Evolutionary conservation across 805 yeast species (phyloP).

Genomic region (Candida montana): DNA sequence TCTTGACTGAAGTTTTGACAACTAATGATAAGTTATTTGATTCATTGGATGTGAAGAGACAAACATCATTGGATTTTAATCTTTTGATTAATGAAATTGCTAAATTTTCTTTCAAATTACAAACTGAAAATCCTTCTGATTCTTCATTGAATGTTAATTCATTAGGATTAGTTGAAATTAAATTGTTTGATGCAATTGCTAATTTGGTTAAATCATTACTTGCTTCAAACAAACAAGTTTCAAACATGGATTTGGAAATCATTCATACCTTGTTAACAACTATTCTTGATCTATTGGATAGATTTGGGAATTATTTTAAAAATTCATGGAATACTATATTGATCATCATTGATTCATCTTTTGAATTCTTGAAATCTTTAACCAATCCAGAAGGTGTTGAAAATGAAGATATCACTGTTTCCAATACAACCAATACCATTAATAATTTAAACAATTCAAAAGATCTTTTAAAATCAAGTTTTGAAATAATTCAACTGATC

Average conservation of each 20-base stretch:
- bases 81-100: slow-evolving; percentile 36
- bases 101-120: slow-evolving; percentile 13
- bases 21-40: slow-evolving; percentile 36
- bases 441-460: slow-evolving; percentile 16
- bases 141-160: background rate
- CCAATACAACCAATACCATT: slow-evolving; percentile 8
- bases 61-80: slow-evolving; percentile 47
- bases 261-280: slow-evolving; percentile 57
- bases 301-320: slow-evolving; percentile 58
- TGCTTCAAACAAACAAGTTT: slow-evolving; percentile 26
- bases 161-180: slow-evolving; percentile 34
- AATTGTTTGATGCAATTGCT: slow-evolving; percentile 45
- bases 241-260: slow-evolving; percentile 63
- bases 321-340: slow-evolving; percentile 75
- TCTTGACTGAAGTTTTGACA: slow-evolving; percentile 41
- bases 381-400: slow-evolving; percentile 4
- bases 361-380: slow-evolving; percentile 33
- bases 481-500: slow-evolving; percentile 76
- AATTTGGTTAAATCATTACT: slow-evolving; percentile 39
- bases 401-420: background rate
- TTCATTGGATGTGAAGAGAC: background rate
- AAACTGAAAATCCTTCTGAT: background rate
- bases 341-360: slow-evolving; percentile 52
- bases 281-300: slow-evolving; percentile 68
- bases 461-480: slow-evolving; percentile 56